phyloP scores from a whole-genome alignment of 805 yeast genomes.

The Candida orba region DNA sequence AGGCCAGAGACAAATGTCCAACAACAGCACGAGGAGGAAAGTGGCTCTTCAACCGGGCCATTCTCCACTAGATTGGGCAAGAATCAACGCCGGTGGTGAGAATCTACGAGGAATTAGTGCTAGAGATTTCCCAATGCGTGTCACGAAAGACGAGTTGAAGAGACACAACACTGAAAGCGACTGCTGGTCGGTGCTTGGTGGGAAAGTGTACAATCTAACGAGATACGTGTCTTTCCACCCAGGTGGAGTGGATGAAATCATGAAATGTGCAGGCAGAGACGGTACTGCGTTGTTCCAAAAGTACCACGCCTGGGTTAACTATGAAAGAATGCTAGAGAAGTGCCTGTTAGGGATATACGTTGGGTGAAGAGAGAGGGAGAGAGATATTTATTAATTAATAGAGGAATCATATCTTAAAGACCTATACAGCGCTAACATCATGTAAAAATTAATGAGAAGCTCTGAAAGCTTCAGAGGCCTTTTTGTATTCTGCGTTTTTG shows the following conservation, averaged over 20 bases:
- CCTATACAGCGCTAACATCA: background rate
- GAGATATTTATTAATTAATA: background rate
- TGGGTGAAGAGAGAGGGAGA: conserved; percentile 5
- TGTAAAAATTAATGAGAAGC: background rate
- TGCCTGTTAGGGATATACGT: conserved; percentile 60
- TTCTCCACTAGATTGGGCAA: conserved; percentile 86
- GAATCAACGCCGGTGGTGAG: conserved; percentile 38
- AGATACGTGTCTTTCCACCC: conserved; percentile 84
- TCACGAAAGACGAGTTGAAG: conserved; percentile 50
- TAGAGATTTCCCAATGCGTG: conserved; percentile 47
- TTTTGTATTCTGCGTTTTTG: conserved; percentile 6
- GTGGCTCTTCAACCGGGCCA: conserved; percentile 70
- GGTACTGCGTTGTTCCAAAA: conserved; percentile 71
- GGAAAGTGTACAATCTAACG: conserved; percentile 82
- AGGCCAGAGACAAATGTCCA: conserved; percentile 12
- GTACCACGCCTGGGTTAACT: conserved; percentile 78
- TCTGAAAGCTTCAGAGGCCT: background rate
- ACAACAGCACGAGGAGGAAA: conserved; percentile 34
- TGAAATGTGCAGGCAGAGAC: conserved; percentile 78
- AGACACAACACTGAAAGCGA: conserved; percentile 56
- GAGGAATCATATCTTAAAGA: background rate
- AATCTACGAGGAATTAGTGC: conserved; percentile 48
- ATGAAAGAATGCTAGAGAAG: conserved; percentile 68
- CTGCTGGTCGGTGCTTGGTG: conserved; percentile 79
- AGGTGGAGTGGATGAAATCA: conserved; percentile 76